These are phyloP conservation scores for Margaritispora aquatica DNA, from an alignment of 495 filamentous ascomycete genomes.

Conservation along the genomic window DNA sequence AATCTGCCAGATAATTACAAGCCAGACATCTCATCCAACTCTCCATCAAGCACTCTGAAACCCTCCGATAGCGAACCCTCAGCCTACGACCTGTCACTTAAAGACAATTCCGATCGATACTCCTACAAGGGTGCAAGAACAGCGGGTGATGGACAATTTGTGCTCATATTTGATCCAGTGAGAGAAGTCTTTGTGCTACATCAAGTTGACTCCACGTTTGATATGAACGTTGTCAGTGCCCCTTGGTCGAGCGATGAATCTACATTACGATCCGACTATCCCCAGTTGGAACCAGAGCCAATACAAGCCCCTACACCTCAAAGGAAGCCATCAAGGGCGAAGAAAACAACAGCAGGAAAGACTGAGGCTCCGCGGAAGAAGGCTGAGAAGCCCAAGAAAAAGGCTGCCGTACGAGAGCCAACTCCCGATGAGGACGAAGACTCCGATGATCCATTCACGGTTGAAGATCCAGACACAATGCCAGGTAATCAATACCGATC, in stretches of 20 bases:
- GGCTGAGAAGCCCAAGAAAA: constrained; percentile 18
- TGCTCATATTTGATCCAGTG: constrained; percentile 47
- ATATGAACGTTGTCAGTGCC: constrained; percentile 44
- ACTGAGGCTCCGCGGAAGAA: constrained; percentile 15
- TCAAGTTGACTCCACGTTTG: constrained; percentile 49
- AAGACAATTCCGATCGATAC: constrained; percentile 41
- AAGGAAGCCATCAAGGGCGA: constrained; percentile 12
- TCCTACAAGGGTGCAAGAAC: constrained; percentile 42
- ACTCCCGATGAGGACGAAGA: constrained; percentile 24
- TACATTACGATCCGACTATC: constrained; percentile 15
- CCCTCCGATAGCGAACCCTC: constrained; percentile 24
- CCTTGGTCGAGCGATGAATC: constrained; percentile 19
- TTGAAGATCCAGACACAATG: constrained; percentile 22
- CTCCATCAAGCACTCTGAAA: constrained; percentile 39
- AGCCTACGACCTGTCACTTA: constrained; percentile 33
- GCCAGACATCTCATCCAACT: constrained; percentile 34
- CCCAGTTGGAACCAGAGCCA: constrained; percentile 10
- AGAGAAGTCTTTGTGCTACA: constrained; percentile 51
- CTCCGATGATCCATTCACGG: constrained; percentile 24
- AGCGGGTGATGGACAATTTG: constrained; percentile 42
- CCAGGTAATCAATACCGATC: constrained; percentile 6
- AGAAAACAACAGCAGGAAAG: constrained; percentile 12
- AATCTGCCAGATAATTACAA: constrained; percentile 44
- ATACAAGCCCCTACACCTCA: constrained; percentile 10
- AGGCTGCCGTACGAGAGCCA: constrained; percentile 19